Base-by-base conservation (phyloP, 495 filamentous ascomycete genomes). In the Melanomma pulvis-pyrius region DNA sequence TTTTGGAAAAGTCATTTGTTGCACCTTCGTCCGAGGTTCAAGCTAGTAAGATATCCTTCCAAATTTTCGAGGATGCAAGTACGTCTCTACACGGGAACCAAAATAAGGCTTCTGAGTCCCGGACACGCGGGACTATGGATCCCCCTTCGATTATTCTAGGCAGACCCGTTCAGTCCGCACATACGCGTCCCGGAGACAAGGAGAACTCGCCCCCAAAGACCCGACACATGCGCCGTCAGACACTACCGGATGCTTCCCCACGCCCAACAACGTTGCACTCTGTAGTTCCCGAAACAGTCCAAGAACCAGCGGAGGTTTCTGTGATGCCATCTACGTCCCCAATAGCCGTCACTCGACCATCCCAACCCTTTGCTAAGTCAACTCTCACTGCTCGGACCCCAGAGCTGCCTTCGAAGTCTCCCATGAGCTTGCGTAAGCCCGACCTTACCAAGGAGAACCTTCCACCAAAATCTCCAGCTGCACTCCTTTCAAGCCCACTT, bases 191-290 rank as follows among this genome's bases (percentile, higher is more conserved):
- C 13, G 36, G 7, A 8, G 54, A 47, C 55, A 71, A 71, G 26
- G 65, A 71, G 34, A 71, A 71, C 44, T 65, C 65, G 1, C 65
- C 69, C 25, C 65, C 69, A 15, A 71, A 64, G 48, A 21, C 64
- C 19, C 63, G 41, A 4, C 53, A 30, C 9, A 13, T 9, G 32
- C 61, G 60, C 25, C 54, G 60, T 21, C 60, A 62, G 34, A 54
- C 67, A 22, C 39, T 65, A 4, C 47, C 48, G 53, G 55, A 61
- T 26, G 24, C 61, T 21, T 39, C 60, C 22, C 51, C 54, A 17
- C 59, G 22, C 13, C 55, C 67, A 55, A 21, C 39, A 0, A 28
- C 26, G 1, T 61, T 59, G 15, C 36, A 57, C 24, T 30, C 46
- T 22, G 25, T 32, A n/a, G 39, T 3, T 13, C n/a, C 57, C 2